Conservation (phyloP, 2,329 filamentous ascomycete species). For the Epichloe baconii region DNA sequence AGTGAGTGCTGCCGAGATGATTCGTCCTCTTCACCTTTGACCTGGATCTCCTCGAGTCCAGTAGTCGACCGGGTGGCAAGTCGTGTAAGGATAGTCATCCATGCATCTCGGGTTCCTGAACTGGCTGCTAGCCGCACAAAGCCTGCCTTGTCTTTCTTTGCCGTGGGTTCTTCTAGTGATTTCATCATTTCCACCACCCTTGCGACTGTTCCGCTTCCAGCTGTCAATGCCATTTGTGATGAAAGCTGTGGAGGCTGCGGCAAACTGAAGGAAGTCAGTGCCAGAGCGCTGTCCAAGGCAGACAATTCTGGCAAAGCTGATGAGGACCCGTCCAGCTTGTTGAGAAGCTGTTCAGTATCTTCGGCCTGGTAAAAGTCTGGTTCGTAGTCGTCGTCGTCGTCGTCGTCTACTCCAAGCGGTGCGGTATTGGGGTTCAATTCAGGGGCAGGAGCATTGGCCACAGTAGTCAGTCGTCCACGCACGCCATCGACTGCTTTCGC, state of each 20-base stretch:
- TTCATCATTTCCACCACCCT: constrained; percentile 70
- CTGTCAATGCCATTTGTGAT: constrained; percentile 55
- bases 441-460: constrained; percentile 32
- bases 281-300: constrained; percentile 32
- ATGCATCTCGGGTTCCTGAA: constrained; percentile 74
- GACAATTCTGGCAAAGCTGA: constrained; percentile 25
- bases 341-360: constrained; percentile 62
- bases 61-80: constrained; percentile 68
- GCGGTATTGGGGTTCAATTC: constrained; percentile 44
- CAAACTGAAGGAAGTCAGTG: constrained; percentile 66
- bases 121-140: constrained; percentile 76
- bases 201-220: constrained; percentile 60
- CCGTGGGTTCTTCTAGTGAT: constrained; percentile 52
- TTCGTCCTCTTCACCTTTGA: constrained; percentile 50
- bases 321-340: constrained; percentile 62
- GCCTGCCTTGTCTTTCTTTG: constrained; percentile 53
- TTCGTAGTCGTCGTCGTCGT: constrained; percentile 70
- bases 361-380: constrained; percentile 72
- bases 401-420: constrained; percentile 57
- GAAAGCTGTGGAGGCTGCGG: constrained; percentile 64
- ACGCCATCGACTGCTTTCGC: constrained; percentile 59
- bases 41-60: constrained; percentile 47
- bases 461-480: constrained; percentile 32
- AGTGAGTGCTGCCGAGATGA: constrained; percentile 30
- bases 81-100: constrained; percentile 77